Evolutionary conservation across 495 filamentous ascomycete species (phyloP).

Genomic region (Neurospora terricola): DNA sequence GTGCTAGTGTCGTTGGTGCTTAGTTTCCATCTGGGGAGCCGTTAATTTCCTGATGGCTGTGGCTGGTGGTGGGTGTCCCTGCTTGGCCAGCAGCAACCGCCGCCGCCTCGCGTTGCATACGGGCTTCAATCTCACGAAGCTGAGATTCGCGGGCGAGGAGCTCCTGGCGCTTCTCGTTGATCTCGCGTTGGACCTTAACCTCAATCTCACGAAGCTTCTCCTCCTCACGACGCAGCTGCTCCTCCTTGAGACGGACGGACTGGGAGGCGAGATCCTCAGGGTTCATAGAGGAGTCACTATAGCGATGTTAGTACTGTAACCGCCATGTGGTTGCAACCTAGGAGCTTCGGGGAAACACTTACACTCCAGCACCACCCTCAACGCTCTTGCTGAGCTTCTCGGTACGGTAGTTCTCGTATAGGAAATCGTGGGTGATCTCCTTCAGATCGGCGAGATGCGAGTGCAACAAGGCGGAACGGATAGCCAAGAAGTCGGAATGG

Average conservation of each 20-base stretch:
- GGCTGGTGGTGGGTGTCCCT: slow-evolving; percentile 16
- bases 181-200: slow-evolving; percentile 97
- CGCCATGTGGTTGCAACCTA: not conserved
- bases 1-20: slow-evolving; percentile 1
- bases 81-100: slow-evolving; percentile 21
- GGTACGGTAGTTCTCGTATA: slow-evolving; percentile 99
- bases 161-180: slow-evolving; percentile 99
- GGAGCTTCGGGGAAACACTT: slow-evolving; percentile 33
- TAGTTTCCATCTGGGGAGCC: slow-evolving; percentile 36
- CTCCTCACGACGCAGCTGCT: slow-evolving; percentile 96
- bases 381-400: slow-evolving; percentile 99
- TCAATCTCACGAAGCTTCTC: slow-evolving; percentile 99
- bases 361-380: slow-evolving; percentile 79
- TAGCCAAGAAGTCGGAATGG: slow-evolving; percentile 96
- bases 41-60: slow-evolving; percentile 31
- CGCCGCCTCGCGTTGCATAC: slow-evolving; percentile 48
- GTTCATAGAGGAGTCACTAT: slow-evolving; percentile 80
- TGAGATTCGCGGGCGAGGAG: slow-evolving; percentile 95
- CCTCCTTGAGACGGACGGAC: slow-evolving; percentile 96
- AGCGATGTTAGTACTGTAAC: slow-evolving; percentile 22
- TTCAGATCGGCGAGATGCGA: slow-evolving; percentile 96
- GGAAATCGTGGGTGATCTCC: slow-evolving; percentile 99
- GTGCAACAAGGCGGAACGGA: slow-evolving; percentile 91
- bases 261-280: slow-evolving; percentile 94
- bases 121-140: slow-evolving; percentile 78